phyloP scores from a whole-genome alignment of 495 filamentous ascomycete species.

The Aspergillus kassunensis region DNA sequence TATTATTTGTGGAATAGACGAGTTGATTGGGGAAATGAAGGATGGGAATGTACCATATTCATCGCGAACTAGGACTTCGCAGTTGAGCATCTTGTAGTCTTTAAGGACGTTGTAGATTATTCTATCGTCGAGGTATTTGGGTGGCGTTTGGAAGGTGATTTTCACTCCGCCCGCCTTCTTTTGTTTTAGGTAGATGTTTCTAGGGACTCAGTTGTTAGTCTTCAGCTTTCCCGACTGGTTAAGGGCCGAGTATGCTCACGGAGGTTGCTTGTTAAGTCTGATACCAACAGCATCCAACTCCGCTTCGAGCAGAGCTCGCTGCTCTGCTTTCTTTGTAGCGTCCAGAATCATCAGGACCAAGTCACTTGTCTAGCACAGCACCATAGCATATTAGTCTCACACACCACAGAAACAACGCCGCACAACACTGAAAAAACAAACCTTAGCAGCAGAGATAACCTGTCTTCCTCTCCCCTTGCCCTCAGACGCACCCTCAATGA shows the following conservation, averaged over 20 bases:
- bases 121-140: conserved; percentile 91
- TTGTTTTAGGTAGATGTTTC: conserved; percentile 96
- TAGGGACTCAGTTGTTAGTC: conserved; percentile 37
- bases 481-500: conserved; percentile 95
- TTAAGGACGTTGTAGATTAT: conserved; percentile 94
- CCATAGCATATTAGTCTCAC: conserved; percentile 1
- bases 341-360: conserved; percentile 96
- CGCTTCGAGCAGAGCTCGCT: conserved; percentile 81
- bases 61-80: conserved; percentile 91
- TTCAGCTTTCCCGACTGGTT: not conserved
- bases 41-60: conserved; percentile 60
- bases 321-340: conserved; percentile 94
- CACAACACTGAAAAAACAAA: conserved; percentile 10
- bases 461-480: conserved; percentile 95
- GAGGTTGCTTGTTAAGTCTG: conserved; percentile 84
- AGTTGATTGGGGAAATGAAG: too few species aligned
- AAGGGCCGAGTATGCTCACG: conserved; percentile 49
- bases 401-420: not conserved
- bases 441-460: conserved; percentile 96
- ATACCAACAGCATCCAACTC: conserved; percentile 98
- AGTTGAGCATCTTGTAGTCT: conserved; percentile 98
- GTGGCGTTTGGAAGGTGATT: conserved; percentile 87
- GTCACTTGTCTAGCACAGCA: conserved; percentile 82
- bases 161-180: conserved; percentile 99
- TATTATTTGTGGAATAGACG: too few species aligned